phyloP scores from a whole-genome alignment of 306 rosid species.

The Cucumis cinereus region DNA sequence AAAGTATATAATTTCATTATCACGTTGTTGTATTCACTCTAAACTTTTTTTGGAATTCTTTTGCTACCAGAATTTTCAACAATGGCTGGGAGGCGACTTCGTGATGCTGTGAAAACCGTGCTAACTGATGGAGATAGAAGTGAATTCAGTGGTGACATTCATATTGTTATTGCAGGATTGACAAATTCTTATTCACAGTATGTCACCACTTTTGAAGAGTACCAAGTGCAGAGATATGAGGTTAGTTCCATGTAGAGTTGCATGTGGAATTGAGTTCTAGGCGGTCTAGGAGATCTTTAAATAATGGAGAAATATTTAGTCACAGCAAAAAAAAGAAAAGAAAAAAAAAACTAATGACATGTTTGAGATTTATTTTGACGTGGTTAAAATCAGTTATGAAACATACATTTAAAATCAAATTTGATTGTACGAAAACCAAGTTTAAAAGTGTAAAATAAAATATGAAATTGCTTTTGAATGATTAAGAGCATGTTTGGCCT shows the following conservation, averaged over 20 bases:
- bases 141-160: conserved; percentile 28
- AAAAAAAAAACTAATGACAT: too few relatives aligned
- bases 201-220: conserved; percentile 75
- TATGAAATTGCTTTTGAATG: too few relatives aligned
- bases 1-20: neutral
- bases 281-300: neutral
- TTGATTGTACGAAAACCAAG: too few relatives aligned
- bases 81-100: conserved; percentile 95
- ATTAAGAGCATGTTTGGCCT: too few relatives aligned
- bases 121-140: conserved; percentile 24
- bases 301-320: neutral
- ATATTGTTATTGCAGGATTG: conserved; percentile 72
- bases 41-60: conserved; percentile 1
- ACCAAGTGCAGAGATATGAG: conserved; percentile 83
- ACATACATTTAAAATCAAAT: too few relatives aligned
- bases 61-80: conserved; percentile 62
- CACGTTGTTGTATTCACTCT: neutral
- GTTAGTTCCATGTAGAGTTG: conserved; percentile 27
- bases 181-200: conserved; percentile 86
- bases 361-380: too few relatives aligned
- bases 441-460: too few relatives aligned
- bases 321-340: neutral
- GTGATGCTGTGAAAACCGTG: conserved; percentile 63
- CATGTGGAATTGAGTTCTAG: neutral
- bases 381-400: too few relatives aligned